phyloP scores from a whole-genome alignment of 306 rosid genomes.

The Prunus davidiana region DNA sequence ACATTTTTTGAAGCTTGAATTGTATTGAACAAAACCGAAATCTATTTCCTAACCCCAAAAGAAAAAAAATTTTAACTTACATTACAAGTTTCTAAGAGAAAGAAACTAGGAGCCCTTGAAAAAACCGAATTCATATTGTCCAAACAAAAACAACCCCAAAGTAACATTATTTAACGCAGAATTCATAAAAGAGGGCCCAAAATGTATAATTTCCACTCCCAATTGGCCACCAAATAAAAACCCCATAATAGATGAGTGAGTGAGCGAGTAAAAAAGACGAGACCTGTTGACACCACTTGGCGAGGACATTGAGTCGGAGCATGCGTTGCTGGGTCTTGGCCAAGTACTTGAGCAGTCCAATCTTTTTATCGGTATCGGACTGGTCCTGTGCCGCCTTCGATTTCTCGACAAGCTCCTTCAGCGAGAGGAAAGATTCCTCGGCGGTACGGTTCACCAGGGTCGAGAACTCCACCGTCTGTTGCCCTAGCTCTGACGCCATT shows the following conservation, averaged over 20 bases:
- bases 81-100: neutral
- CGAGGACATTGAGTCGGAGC: conserved; percentile 91
- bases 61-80: neutral
- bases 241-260: neutral
- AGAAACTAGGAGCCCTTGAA: neutral
- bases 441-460: conserved; percentile 75
- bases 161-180: neutral
- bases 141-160: conserved; percentile 7
- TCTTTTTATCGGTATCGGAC: conserved; percentile 82
- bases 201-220: conserved; percentile 8
- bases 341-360: conserved; percentile 74
- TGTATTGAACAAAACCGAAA: neutral
- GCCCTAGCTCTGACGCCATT: conserved; percentile 94
- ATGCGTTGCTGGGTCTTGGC: conserved; percentile 93
- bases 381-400: conserved; percentile 56
- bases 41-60: neutral
- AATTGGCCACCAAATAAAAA: conserved; percentile 6
- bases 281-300: conserved; percentile 98
- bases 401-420: conserved; percentile 83
- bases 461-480: conserved; percentile 89
- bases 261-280: neutral
- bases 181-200: neutral
- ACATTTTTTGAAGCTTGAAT: neutral
- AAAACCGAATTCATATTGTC: neutral
- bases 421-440: conserved; percentile 68